phyloP scores from a whole-genome alignment of 129 eudicot genomes.

The Tagetes erecta region DNA sequence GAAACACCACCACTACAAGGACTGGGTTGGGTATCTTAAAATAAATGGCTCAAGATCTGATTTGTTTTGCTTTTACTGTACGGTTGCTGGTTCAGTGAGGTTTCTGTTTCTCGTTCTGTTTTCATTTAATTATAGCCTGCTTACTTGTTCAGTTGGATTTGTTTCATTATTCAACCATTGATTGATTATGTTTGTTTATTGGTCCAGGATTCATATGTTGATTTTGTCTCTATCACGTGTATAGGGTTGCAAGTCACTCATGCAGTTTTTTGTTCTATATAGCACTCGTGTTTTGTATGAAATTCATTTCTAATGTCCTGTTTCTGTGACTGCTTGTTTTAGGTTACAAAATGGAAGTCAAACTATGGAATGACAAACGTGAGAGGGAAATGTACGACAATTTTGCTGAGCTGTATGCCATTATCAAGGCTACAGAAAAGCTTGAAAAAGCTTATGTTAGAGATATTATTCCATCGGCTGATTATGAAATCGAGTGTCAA shows the following conservation, averaged over 20 bases:
- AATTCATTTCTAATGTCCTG: background rate
- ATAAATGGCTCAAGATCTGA: background rate
- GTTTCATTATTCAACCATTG: background rate
- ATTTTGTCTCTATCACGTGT: background rate
- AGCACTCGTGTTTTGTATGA: background rate
- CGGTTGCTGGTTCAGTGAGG: background rate
- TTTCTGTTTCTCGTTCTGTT: background rate
- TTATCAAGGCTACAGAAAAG: constrained; percentile 84
- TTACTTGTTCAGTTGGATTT: background rate
- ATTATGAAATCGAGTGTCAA: constrained; percentile 74
- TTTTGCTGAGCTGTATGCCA: constrained; percentile 81
- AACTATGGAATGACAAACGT: constrained; percentile 91
- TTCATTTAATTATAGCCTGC: background rate
- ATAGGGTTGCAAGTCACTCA: background rate
- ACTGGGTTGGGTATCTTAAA: background rate
- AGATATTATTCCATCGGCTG: constrained; percentile 67
- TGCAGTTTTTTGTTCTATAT: background rate
- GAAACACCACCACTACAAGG: background rate
- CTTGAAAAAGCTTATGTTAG: constrained; percentile 83
- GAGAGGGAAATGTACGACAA: constrained; percentile 91
- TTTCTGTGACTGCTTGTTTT: background rate
- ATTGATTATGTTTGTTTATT: background rate
- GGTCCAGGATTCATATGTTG: background rate
- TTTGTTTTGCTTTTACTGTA: background rate
- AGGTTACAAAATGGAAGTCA: constrained; percentile 68